Conservation (phyloP, 75 land plant genomes). For the Chamaecyparis obtusa region DNA sequence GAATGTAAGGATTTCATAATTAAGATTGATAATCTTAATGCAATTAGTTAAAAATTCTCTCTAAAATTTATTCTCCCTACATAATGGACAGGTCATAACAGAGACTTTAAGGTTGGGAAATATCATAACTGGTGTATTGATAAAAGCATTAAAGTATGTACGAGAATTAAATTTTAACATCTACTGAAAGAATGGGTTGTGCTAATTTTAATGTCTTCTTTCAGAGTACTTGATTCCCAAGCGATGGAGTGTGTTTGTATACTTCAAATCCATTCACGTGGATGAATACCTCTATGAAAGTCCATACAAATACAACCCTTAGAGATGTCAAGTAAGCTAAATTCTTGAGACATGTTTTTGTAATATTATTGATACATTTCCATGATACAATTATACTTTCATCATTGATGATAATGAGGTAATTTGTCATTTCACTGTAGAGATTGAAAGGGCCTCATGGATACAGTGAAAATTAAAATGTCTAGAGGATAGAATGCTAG, state of each 20-base stretch:
- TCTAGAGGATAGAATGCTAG: too few relatives aligned
- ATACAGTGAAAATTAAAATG: too few relatives aligned
- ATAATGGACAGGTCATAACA: background rate
- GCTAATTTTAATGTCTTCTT: background rate
- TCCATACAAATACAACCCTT: conserved; percentile 64
- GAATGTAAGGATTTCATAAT: too few relatives aligned
- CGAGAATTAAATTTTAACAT: background rate
- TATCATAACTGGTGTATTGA: conserved; percentile 59
- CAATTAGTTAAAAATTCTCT: background rate
- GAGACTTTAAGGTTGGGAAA: conserved; percentile 73
- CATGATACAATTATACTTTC: background rate
- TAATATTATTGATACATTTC: too few relatives aligned
- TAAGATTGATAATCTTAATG: too few relatives aligned
- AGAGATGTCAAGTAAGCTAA: conserved; percentile 61
- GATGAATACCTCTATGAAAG: conserved; percentile 48
- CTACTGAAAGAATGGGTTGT: background rate
- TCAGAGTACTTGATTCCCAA: conserved; percentile 70
- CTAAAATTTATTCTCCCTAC: background rate
- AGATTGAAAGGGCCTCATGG: too few relatives aligned
- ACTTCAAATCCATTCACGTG: conserved; percentile 67
- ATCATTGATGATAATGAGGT: too few relatives aligned
- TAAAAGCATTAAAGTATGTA: conserved; percentile 66
- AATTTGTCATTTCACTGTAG: background rate
- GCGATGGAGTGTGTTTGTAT: conserved; percentile 60
- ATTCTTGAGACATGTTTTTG: background rate